Base-by-base conservation (phyloP, 1,284 basidiomycete genomes). In the Fereydounia khargensis region DNA sequence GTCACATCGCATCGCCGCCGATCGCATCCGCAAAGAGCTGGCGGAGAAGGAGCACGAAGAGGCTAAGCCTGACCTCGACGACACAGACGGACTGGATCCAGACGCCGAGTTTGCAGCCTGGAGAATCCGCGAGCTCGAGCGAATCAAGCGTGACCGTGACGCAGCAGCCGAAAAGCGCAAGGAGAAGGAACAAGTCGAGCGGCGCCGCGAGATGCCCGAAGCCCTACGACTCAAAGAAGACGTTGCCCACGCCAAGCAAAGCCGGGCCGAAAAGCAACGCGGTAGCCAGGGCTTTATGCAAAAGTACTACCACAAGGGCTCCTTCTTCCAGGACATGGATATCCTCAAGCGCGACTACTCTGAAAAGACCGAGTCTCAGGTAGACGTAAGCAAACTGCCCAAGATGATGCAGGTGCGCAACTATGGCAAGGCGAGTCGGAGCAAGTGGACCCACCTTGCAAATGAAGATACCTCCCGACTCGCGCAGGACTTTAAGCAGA, bases 301-400 rank as follows among this genome's bases (percentile, higher is more conserved):
- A 76, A 97, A 95, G 78, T 98, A 96, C 76, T 97, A 91, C 84
- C 95, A 98, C 80, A 97, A 96, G 79, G 95, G 95, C 68, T 92
- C 91, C 49, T 98, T 98, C 81, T 91, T 95, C 77, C 65, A 75
- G 85, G 94, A 96, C 77, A 84, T 86, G 62, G 91, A 96, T 40
- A 84, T 98, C 57, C 83, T 96, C 65, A 83, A 82, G 68, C 86
- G 87, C 74, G 91, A 98, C 77, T 96, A 81, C 71, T 91, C 89
- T 1, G 88, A 89, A 70, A 86, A 88, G 16, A 96, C 91, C 4
- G 85, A 86, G 73, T 88, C 85, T 18, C 86, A 88, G 0, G 54
- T 64, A 4, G 91, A 97, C 74, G 84, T 94, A 32, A 85, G 86
- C 6, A 65, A 87, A 55, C 80, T 99, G 31, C 95, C 95, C 7